A percentile compares a stretch with the other conserved stretches of the same genome.
Evolutionary conservation across 75 land plant genomes (phyloP).

Genomic region (Cunninghamia lanceolata): DNA sequence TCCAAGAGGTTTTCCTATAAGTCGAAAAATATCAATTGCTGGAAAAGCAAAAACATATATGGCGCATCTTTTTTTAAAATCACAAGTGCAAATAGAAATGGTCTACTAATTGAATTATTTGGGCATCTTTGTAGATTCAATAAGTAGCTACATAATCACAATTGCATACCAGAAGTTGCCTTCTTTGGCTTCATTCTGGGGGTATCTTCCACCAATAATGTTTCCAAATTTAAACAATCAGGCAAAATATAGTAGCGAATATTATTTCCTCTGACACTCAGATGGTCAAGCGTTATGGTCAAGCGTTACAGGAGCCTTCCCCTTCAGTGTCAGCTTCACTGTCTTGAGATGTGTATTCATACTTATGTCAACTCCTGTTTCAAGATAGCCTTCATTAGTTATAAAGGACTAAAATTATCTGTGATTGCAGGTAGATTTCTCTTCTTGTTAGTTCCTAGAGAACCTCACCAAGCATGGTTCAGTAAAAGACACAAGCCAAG

Average conservation of each 20-base stretch:
- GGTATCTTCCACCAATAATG: constrained; percentile 85
- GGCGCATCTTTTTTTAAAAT: not conserved
- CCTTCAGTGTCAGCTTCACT: constrained; percentile 82
- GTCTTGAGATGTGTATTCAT: constrained; percentile 96
- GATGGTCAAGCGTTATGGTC: constrained; percentile 87
- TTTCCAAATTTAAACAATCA: constrained; percentile 90
- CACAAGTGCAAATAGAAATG: not conserved
- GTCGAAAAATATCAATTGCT: not conserved
- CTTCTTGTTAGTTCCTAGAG: not conserved
- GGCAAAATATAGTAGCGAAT: constrained; percentile 89
- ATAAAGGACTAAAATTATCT: not conserved
- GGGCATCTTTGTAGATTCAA: not conserved
- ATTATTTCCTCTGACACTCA: constrained; percentile 90
- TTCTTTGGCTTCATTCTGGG: constrained; percentile 91
- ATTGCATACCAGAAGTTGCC: constrained; percentile 71
- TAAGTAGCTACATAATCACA: not conserved
- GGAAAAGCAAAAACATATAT: not conserved
- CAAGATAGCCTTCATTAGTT: constrained; percentile 3
- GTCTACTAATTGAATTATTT: not conserved
- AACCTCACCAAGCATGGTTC: not conserved
- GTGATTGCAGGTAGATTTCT: not conserved
- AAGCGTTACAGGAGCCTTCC: constrained; percentile 77
- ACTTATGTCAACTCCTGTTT: constrained; percentile 88
- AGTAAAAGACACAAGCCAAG: not conserved
- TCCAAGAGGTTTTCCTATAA: constrained; percentile 70